Evolutionary conservation across 2,329 filamentous ascomycete genomes (phyloP), one percentile per base, ranked within the genome.

Genomic region (Ophiosphaerella korrae): DNA sequence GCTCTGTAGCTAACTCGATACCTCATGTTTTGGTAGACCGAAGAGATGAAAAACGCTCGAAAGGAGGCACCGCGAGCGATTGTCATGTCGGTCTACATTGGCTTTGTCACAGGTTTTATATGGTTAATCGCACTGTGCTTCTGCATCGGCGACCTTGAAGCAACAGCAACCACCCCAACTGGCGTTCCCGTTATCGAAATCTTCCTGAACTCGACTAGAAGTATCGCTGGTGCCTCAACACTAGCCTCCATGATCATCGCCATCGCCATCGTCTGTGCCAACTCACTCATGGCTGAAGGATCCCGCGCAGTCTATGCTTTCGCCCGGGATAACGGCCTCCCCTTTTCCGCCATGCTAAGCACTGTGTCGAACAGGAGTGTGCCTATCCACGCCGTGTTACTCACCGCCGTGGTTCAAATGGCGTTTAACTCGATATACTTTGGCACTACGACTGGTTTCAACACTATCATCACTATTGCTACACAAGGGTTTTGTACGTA

Each of bases 361-460:
- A 79, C 71, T 47, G 78, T 84, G 6, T 76, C 80, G 34, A 78
- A 74, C 52, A 71, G 74, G 31, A 71, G 79, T 14, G 77, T 81
- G 3, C 82, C 82, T 0, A 73, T 82, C 2, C 75, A 78, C 50
- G 80, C 81, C 0, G 71, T 83, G 6, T 50, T 83, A 0, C 60
- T 82, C 2, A 78, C 78, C 0, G 67, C 74, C 0, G 51, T 75
- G 0, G 73, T 83, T 2, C 82, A 84, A 52, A 74, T 82, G 52
- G 80, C 77, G 0, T 75, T 84, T 42, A 78, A 81, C 54, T 78
- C 77, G 11, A 83, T 84, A 39, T 81, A 83, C 53, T 83, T 83
- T 50, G 81, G 80, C 1, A 82, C 79, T 0, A 74, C 76, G 1
- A 82, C 81, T 0, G 81, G 81, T 0, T 83, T 83, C 59, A 77